Conservation (phyloP, 139 green algal species). For the Picochlorum sp. region DNA sequence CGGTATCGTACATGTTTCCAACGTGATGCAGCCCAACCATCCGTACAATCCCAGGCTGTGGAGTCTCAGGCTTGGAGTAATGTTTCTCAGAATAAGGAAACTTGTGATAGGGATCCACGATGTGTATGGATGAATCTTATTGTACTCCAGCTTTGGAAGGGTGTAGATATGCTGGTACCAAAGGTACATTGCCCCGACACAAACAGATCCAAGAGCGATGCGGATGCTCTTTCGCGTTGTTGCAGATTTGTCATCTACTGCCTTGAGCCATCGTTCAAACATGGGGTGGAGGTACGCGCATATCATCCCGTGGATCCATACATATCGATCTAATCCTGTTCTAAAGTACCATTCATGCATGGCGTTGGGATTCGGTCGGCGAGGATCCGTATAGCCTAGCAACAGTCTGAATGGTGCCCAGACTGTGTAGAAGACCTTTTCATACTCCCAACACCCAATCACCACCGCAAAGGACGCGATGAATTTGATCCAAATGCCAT, state of each 20-base stretch:
- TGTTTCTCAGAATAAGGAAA: conserved; percentile 79
- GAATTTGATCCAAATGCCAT: conserved; percentile 55
- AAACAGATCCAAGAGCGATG: conserved; percentile 13
- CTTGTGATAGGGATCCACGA: conserved; percentile 92
- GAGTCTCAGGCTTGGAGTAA: conserved; percentile 59
- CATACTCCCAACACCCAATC: conserved; percentile 78
- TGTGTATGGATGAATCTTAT: conserved; percentile 91
- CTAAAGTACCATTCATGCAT: conserved; percentile 92
- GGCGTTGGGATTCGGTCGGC: conserved; percentile 51
- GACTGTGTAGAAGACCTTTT: conserved; percentile 78
- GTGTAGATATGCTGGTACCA: conserved; percentile 56
- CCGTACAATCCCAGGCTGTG: conserved; percentile 67
- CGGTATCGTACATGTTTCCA: conserved; percentile 72
- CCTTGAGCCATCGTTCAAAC: conserved; percentile 34
- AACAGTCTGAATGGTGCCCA: conserved; percentile 76
- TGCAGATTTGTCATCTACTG: conserved; percentile 42
- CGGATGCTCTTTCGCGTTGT: conserved; percentile 9
- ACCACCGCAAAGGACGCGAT: conserved; percentile 43
- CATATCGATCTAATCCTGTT: conserved; percentile 83
- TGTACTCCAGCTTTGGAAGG: conserved; percentile 88
- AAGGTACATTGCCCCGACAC: conserved; percentile 11
- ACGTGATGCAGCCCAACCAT: conserved; percentile 94
- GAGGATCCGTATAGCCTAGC: conserved; percentile 78
- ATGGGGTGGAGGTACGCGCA: conserved; percentile 74
- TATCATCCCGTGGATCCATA: conserved; percentile 96